A percentile compares a stretch with the other conserved stretches of the same genome.
Evolutionary conservation across 2,329 filamentous ascomycete species (phyloP).

Genomic region (Iodosphaeria phyllophila): DNA sequence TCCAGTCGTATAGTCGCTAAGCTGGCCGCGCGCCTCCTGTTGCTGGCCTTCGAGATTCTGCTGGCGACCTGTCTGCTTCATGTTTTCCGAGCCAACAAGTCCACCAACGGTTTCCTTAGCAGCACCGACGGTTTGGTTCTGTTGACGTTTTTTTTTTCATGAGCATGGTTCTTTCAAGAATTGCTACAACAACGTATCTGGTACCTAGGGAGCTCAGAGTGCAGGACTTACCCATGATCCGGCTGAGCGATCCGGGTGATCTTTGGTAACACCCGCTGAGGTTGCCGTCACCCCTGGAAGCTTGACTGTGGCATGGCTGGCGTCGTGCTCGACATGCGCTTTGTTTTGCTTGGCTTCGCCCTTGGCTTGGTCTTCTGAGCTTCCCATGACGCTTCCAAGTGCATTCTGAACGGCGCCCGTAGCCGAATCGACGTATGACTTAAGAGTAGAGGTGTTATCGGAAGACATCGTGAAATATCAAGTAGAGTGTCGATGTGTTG

Average conservation of each 20-base stretch:
- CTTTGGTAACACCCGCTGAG: conserved; percentile 48
- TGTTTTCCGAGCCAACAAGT: conserved; percentile 39
- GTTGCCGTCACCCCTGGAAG: conserved; percentile 54
- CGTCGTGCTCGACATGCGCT: conserved; percentile 47
- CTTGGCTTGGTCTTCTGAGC: conserved; percentile 41
- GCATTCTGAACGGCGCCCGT: conserved; percentile 54
- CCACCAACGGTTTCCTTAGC: conserved; percentile 70
- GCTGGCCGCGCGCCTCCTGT: conserved; percentile 68
- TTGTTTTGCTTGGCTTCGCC: conserved; percentile 46
- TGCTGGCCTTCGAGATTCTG: conserved; percentile 69
- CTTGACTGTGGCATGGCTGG: conserved; percentile 58
- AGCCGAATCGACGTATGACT: conserved; percentile 59
- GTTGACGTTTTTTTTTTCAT: conserved; percentile 50
- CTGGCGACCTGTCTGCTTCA: conserved; percentile 56
- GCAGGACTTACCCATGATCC: too few species aligned
- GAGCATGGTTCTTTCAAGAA: too few species aligned
- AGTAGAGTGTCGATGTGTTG: conserved; percentile 5
- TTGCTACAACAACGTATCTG: too few species aligned
- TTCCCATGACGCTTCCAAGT: conserved; percentile 57
- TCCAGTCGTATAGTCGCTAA: conserved; percentile 55
- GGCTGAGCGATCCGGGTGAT: conserved; percentile 59
- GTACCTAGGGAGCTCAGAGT: too few species aligned
- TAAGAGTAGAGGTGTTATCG: conserved; percentile 51
- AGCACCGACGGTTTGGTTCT: conserved; percentile 79
- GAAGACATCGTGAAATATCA: conserved; percentile 17